Evolutionary conservation across 2,329 filamentous ascomycete species (phyloP).

Genomic region (Alternaria solani): DNA sequence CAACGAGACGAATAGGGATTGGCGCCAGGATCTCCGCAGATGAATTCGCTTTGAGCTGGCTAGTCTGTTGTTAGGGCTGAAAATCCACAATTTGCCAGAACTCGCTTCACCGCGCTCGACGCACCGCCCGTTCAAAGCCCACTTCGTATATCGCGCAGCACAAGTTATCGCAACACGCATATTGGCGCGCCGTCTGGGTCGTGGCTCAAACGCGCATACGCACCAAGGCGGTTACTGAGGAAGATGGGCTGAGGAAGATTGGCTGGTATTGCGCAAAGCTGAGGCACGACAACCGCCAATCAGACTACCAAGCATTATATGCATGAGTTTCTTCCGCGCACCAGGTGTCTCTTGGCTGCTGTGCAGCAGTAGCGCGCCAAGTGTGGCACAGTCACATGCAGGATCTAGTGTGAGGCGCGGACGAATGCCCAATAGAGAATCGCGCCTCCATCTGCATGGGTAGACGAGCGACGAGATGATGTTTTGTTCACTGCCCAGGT

Average conservation of each 20-base stretch:
- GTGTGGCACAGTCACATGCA: constrained; percentile 4
- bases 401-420: constrained; percentile 3
- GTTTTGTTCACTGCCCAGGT: constrained; percentile 1
- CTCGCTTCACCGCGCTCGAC: constrained; percentile 1
- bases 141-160: background rate
- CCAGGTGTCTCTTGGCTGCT: background rate
- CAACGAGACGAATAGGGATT: background rate
- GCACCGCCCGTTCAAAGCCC: background rate
- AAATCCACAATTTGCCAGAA: constrained; percentile 1
- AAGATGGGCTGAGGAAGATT: background rate
- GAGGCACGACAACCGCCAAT: background rate
- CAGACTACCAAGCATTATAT: background rate
- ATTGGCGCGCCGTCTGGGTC: background rate
- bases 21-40: constrained; percentile 4
- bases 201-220: constrained; percentile 10
- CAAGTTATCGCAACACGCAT: background rate
- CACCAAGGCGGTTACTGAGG: background rate
- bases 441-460: background rate
- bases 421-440: constrained; percentile 1
- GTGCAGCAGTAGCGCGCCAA: constrained; percentile 4
- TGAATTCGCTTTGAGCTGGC: constrained; percentile 1
- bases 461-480: constrained; percentile 5
- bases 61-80: constrained; percentile 9
- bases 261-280: background rate
- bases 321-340: constrained; percentile 1